Base-by-base conservation (phyloP, 2,329 filamentous ascomycete genomes). In the Fusarium sp. region DNA sequence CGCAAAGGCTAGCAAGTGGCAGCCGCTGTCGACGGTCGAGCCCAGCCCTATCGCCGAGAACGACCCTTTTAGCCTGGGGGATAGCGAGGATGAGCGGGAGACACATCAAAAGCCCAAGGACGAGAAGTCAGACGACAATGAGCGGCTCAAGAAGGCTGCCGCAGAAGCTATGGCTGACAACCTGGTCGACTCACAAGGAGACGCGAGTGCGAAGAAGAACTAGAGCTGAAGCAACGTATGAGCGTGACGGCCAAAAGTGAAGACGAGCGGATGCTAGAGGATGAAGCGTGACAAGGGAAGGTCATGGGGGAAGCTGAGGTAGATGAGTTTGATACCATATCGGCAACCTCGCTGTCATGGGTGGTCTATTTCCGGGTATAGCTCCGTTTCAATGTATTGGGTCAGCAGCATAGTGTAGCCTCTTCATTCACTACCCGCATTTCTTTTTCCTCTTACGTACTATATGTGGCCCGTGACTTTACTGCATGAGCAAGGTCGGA, bases 21-120 rank as follows among this genome's bases (percentile, higher is more conserved):
- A 99, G 83, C 96, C 97, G 11, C 86, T 99, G 77, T 95, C 95
- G 14, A 89, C 92, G 0, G 91, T 98, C 16, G 74, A 97, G 59
- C 95, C 95, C 1, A 92, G 90, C 73, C 95, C 96, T 16, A 93
- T 98, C 71, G 88, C 90, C 14, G 95, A 98, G 77, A 96, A 98
- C 78, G 97, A 99, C 80, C 97, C 97, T 0, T 99, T 99, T 85
- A 98, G 95, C 79, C 88, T 99, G 16, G 97, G 97, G 6, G 96
- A 98, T 78, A 97, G 95, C 79, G 96, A 98, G 76, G 95, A 98
- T 76, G 97, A 99, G 83, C 97, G 95, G 84, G 88, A 84, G 63
- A 82, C 83, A 65, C 87, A 88, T 78, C 82, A 86, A 79, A 87
- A 89, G 78, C 87, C 91, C 68, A 88, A 88, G 79, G 85, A 88